Evolutionary conservation across 257 asterid genomes (phyloP), one percentile per base, ranked within the genome.

Genomic region (Penstemon eatonii): DNA sequence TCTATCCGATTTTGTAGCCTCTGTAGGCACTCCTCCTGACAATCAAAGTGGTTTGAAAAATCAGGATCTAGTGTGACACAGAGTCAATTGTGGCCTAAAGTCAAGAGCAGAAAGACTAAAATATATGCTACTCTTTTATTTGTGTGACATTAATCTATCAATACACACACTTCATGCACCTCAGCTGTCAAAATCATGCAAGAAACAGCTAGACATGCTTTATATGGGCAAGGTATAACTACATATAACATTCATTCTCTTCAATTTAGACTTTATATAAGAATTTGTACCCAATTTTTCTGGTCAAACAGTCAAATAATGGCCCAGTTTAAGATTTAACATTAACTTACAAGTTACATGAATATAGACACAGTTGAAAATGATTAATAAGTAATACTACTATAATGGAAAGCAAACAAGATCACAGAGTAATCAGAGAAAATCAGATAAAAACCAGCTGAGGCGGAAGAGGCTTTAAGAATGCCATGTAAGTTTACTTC

Each of bases 1-100:
- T 94, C 96, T 63, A 91, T 87, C 72, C 96, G 95, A 73, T 67
- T 86, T 83, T 91, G 98, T 70, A 94, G 78, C 86, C 87, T 85
- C 69, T 47, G 85, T 65, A 91, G 84, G 85, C 96, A 84, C 71
- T 89, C 97, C 89, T 91, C 98, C 99, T 94, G 82, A 79, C 33
- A 73, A 58, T 64, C 8, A 7, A 73, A 76, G 66, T 68, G 44
- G 25, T 18, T 45, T 42, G 46, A 66, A 69, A 47, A 50, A 66
- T 81, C 68, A 81, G 59, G 64, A 69, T 72, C 51, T 44, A 64
- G 66, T 70, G 66, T 70, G 69, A 56, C 65, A 50, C 45, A 69
- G 56, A 64, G 52, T 36, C 33, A 58, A 49, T 59, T 61, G 13
- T 4, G 43, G 68, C 39, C 5, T 43, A 55, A 60, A 65, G 18